Base-by-base conservation (phyloP, 306 rosid species). In the Trichosanthes truncata region DNA sequence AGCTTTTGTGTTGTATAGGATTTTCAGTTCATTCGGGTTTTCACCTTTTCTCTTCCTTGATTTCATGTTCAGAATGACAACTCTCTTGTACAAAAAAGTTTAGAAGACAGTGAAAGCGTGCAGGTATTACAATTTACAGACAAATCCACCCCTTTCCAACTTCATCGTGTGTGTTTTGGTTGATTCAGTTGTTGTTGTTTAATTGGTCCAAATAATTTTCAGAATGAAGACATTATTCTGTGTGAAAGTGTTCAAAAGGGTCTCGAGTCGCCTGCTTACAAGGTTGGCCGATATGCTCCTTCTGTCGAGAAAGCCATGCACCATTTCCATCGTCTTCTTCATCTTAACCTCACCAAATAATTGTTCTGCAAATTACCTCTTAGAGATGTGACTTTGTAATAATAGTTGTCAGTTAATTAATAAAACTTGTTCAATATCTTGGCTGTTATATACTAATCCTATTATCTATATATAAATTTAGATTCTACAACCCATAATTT, bases 171-270 rank as follows among this genome's bases (percentile, higher is more conserved):
- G 20, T 69, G 29, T 1, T 9, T 8, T 69, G 35, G 43, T 63
- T 63, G 3, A 38, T 36, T 14, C 26, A 20, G 40, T 46, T 71
- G 76, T 45, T 71, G 3, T 4, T 36, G n/a, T n/a, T 41, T n/a
- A n/a, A n/a, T 41, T 69, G 29, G 35, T 1, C 29, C 10, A 29
- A 45, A 69, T 61, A 26, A 45, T 74, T 79, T 52, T 57, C 91
- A 94, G 98, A 82, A 84, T 11, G 98, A 94, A 85, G 97, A 92
- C 87, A 80, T 89, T 79, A 62, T 85, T 78, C 67, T 92, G 71
- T 92, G 96, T 76, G 93, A 92, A 88, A 91, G 92, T 80, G 95
- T 94, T 56, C 98, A 94, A 77, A 89, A 82, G 62, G 98, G 98
- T 20, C 94, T 94, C 9, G 89, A 88, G 65, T 94, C 97, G 6